Conservation (phyloP, 164 flowering plant genomes). For the Aristolochia californica region DNA sequence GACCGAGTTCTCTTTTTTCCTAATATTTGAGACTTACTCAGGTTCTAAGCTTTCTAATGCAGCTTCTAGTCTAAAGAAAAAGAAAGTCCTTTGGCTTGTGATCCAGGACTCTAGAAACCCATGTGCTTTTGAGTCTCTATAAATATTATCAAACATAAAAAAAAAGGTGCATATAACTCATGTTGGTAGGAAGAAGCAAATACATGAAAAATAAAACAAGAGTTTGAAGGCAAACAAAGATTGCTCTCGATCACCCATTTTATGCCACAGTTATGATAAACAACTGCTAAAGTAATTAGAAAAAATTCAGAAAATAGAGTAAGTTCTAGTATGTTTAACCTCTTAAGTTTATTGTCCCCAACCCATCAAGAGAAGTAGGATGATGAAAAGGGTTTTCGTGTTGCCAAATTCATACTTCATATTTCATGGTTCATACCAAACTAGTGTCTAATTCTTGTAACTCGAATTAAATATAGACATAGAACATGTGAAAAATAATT, state of each 20-base stretch:
- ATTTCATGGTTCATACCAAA: slow-evolving; percentile 93
- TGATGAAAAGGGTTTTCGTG: slow-evolving; percentile 56
- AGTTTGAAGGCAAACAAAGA: no score
- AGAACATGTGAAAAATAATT: no score
- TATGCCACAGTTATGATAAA: no score
- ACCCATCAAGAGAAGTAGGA: slow-evolving; percentile 87
- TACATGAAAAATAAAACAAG: no score
- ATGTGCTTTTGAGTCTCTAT: slow-evolving; percentile 87
- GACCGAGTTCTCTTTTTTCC: not conserved
- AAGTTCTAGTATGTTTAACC: no score
- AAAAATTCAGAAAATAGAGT: no score
- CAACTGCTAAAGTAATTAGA: no score
- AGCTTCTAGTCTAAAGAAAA: slow-evolving; percentile 84
- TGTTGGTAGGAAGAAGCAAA: not conserved
- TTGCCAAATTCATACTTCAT: slow-evolving; percentile 60
- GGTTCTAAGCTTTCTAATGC: slow-evolving; percentile 83
- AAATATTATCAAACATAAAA: slow-evolving; percentile 52
- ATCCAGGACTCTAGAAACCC: slow-evolving; percentile 77
- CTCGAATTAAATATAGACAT: slow-evolving; percentile 60
- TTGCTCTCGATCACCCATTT: no score
- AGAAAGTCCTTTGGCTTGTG: slow-evolving; percentile 70
- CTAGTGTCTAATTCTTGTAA: slow-evolving; percentile 62
- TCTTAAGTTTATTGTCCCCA: slow-evolving; percentile 9
- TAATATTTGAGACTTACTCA: slow-evolving; percentile 36
- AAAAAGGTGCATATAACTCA: no score